Evolutionary conservation across 225 moss, liverwort and hornwort species (phyloP).

Genomic region (Polytrichum commune): DNA sequence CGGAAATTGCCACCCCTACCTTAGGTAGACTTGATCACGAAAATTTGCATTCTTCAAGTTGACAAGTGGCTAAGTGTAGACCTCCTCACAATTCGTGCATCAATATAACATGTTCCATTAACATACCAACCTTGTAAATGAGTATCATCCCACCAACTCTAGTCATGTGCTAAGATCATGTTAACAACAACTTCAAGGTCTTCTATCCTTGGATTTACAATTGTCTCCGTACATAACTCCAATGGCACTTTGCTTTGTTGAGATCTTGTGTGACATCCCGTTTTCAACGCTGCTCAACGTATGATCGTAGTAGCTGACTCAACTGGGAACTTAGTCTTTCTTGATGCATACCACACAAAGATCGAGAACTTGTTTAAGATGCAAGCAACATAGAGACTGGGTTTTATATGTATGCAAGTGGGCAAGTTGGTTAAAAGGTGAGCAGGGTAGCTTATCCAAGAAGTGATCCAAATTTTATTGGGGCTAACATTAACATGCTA

Average conservation of each 20-base stretch:
- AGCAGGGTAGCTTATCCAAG: too few relatives aligned
- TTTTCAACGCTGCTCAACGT: conserved; percentile 16
- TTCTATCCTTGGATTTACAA: background rate
- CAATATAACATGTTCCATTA: conserved; percentile 1
- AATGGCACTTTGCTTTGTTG: background rate
- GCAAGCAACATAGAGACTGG: too few relatives aligned
- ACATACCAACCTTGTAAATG: conserved; percentile 14
- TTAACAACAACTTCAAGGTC: conserved; percentile 15
- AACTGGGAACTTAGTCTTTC: conserved; percentile 2
- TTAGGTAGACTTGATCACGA: conserved; percentile 24
- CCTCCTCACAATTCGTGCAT: conserved; percentile 18
- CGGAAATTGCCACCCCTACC: too few relatives aligned
- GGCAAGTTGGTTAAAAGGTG: too few relatives aligned
- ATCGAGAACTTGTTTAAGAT: too few relatives aligned
- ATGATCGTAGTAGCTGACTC: conserved; percentile 28
- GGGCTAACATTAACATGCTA: too few relatives aligned
- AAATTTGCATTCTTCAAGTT: conserved; percentile 18
- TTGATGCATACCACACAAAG: too few relatives aligned
- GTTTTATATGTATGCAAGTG: too few relatives aligned
- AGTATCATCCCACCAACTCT: conserved; percentile 8
- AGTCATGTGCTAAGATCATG: conserved; percentile 27
- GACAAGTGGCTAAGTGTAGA: conserved; percentile 10
- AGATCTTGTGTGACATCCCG: conserved; percentile 18
- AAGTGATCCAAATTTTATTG: too few relatives aligned
- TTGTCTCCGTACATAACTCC: conserved; percentile 8